These are phyloP conservation scores for Debaryomyces fabryi DNA, from an alignment of 1,139 yeast genomes.

Conservation along the genomic window DNA sequence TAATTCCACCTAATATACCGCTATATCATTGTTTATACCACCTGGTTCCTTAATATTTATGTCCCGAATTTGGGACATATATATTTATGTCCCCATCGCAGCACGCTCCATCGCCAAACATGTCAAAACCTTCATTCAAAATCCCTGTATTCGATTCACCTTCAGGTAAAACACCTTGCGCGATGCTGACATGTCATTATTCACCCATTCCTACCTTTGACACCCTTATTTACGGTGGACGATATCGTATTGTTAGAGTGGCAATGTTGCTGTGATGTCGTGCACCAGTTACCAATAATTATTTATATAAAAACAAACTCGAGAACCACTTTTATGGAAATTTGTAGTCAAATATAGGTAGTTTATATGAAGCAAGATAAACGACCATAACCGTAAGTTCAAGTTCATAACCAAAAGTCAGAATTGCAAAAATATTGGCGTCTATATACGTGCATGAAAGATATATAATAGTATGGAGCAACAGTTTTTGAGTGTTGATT, in stretches of 20 bases:
- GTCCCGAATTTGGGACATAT: not conserved
- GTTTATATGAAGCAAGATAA: constrained; percentile 2
- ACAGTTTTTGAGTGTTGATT: constrained; percentile 35
- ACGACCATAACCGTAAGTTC: constrained; percentile 7
- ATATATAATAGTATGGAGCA: constrained; percentile 31
- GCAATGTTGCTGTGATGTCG: constrained; percentile 9
- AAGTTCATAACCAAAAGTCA: constrained; percentile 8
- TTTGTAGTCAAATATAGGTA: not conserved
- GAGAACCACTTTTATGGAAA: not conserved
- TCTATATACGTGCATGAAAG: constrained; percentile 4
- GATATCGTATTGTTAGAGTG: constrained; percentile 6
- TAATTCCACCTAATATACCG: not conserved
- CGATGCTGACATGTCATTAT: not conserved
- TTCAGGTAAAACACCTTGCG: not conserved
- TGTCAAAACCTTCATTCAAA: not conserved
- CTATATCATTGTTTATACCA: not conserved
- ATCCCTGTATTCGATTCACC: not conserved
- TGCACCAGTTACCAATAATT: constrained; percentile 2
- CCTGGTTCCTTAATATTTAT: not conserved
- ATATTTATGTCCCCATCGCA: not conserved
- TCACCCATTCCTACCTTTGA: not conserved
- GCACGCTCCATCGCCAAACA: not conserved
- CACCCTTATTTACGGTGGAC: not conserved
- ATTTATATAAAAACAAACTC: constrained; percentile 7
- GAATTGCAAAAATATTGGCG: constrained; percentile 4